Evolutionary conservation across 2,329 filamentous ascomycete species (phyloP), one percentile per base, ranked within the genome.

Genomic region (Monosporascus cannonballus): DNA sequence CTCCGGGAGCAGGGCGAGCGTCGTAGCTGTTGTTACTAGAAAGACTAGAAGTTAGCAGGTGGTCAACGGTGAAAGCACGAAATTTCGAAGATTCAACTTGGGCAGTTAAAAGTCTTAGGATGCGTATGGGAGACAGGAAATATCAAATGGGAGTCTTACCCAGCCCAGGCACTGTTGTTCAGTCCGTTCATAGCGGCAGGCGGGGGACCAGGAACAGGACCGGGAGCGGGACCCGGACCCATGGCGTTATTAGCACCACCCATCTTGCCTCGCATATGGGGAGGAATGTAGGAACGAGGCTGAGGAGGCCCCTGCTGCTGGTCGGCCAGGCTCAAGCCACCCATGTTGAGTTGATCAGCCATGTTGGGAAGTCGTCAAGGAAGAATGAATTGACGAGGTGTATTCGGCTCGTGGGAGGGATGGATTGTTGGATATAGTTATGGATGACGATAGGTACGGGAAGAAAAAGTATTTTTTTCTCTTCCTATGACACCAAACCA

Each of bases 261-360:
- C 64, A 75, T 71, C 70, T 81, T 81, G 64, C 75, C 76, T 68
- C 89, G 85, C 79, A 92, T 84, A 73, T 94, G 90, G 72, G 89
- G 89, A 61, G 89, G 89, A 61, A 94, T 91, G 78, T 94, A 94
- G 53, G 88, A 88, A 66, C 86, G 86, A 62, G 75, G 72, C 39
- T 67, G 64, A 25, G 60, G 62, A 54, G 70, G 69, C 64, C 30
- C 30, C 11, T 77, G 74, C 59, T 69, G 63, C 64, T 71, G 67
- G 69, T 73, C 67, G 53, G 73, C 83, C 59, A 93, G 77, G 73
- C 76, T 86, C 66, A 93, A 78, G 69, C 84, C 83, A 69, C 79
- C 81, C 82, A 93, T 91, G 78, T 90, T 90, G 66, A 94, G 81
- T 78, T 92, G 86, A 67, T 90, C 87, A 71, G 87, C 87, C 87